Percentiles rank a stretch among this genome's conserved stretches.
Conservation (phyloP, 164 flowering plant genomes). For the Cinnamomum micranthum region DNA sequence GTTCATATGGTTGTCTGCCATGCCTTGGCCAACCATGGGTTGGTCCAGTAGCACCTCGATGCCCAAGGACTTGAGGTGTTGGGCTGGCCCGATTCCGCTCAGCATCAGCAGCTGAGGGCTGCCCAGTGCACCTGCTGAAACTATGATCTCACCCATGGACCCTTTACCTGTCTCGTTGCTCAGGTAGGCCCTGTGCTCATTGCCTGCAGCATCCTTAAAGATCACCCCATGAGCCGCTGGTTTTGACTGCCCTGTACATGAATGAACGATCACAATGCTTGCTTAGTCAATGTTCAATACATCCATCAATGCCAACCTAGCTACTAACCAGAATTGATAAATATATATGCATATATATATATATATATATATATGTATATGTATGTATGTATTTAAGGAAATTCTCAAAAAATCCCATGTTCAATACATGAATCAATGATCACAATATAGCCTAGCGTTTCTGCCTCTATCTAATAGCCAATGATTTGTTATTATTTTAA, state of each 20-base stretch:
- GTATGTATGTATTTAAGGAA: no score
- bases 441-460: no score
- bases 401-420: no score
- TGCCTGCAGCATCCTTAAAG: conserved; percentile 38
- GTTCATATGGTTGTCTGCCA: conserved; percentile 87
- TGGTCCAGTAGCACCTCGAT: conserved; percentile 50
- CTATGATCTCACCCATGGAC: conserved; percentile 42
- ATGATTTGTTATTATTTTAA: no score
- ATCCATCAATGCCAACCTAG: neutral
- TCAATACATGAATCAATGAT: no score
- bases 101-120: conserved; percentile 74
- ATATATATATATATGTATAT: no score
- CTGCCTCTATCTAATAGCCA: no score
- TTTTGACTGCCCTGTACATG: conserved; percentile 24
- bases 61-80: conserved; percentile 25
- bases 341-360: no score
- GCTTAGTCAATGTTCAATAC: neutral
- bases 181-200: conserved; percentile 43
- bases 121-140: conserved; percentile 71
- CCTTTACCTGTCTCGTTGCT: neutral
- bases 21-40: conserved; percentile 64
- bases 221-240: conserved; percentile 54
- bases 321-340: neutral
- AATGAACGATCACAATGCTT: neutral
- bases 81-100: conserved; percentile 12